A percentile compares a stretch with the other conserved stretches of the same genome.
These are phyloP conservation scores for Pseudogymnoascus sp. DNA, from an alignment of 2,329 filamentous ascomycete species.

Conservation along the genomic window DNA sequence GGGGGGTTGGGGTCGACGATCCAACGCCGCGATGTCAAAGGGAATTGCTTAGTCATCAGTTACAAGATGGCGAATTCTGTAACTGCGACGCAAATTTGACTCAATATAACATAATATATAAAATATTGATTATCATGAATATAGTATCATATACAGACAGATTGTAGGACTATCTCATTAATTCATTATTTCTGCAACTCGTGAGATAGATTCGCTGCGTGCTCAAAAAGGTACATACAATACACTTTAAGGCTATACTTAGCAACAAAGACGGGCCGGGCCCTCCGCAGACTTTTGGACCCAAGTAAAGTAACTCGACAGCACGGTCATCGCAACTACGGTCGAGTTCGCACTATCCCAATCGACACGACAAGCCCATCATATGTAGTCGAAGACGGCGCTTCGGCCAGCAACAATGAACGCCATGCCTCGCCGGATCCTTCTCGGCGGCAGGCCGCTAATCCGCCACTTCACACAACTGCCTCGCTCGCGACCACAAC, in stretches of 20 bases:
- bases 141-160: neutral
- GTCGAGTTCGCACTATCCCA: neutral
- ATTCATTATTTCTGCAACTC: neutral
- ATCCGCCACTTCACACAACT: constrained; percentile 51
- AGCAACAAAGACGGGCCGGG: constrained; percentile 7
- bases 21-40: neutral
- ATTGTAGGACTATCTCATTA: neutral
- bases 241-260: constrained; percentile 2
- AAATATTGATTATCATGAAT: neutral
- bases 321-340: neutral
- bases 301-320: neutral
- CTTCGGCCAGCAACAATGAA: constrained; percentile 6
- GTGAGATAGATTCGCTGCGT: neutral
- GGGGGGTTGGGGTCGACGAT: constrained; percentile 1
- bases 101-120: neutral
- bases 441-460: constrained; percentile 22
- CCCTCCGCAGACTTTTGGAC: constrained; percentile 8
- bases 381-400: neutral
- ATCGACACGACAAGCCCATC: neutral
- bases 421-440: neutral
- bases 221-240: neutral
- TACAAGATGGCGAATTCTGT: neutral
- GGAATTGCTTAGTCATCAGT: neutral
- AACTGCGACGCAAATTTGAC: neutral
- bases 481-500: constrained; percentile 49